phyloP scores from a whole-genome alignment of 352 stramenopile species.

The Pythium phragmitis region DNA sequence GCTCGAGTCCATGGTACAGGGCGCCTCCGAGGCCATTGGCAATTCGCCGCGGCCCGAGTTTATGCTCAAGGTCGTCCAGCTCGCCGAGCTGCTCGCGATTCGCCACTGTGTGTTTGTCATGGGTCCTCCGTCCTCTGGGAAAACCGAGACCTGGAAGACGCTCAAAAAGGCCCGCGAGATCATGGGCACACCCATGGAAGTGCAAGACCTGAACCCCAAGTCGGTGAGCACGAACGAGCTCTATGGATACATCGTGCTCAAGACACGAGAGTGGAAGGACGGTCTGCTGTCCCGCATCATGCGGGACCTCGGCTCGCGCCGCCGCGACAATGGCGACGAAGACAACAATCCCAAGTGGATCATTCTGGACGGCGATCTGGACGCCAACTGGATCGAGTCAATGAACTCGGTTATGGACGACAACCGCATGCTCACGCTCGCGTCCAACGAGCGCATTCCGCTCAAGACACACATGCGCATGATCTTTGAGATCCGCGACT shows the following conservation, averaged over 20 bases:
- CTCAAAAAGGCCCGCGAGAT: slow-evolving; percentile 86
- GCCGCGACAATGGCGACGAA: slow-evolving; percentile 86
- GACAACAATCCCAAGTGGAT: slow-evolving; percentile 97
- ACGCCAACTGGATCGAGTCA: slow-evolving; percentile 98
- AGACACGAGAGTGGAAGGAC: slow-evolving; percentile 96
- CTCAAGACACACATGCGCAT: slow-evolving; percentile 96
- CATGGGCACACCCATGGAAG: slow-evolving; percentile 87
- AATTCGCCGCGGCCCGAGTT: slow-evolving; percentile 83
- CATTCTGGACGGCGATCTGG: slow-evolving; percentile 95
- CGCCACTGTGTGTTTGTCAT: slow-evolving; percentile 97
- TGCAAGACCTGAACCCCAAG: slow-evolving; percentile 95
- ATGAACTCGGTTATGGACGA: slow-evolving; percentile 98
- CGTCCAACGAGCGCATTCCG: slow-evolving; percentile 96
- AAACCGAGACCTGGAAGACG: slow-evolving; percentile 96
- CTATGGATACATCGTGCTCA: slow-evolving; percentile 95
- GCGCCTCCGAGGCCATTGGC: slow-evolving; percentile 71
- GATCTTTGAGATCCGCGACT: slow-evolving; percentile 97
- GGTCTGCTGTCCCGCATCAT: slow-evolving; percentile 95
- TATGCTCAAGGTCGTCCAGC: slow-evolving; percentile 94
- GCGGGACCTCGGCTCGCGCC: slow-evolving; percentile 91
- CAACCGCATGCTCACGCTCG: slow-evolving; percentile 95
- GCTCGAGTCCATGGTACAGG: slow-evolving; percentile 90
- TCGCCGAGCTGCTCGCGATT: slow-evolving; percentile 94
- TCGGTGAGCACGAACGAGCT: slow-evolving; percentile 95
- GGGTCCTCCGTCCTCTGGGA: slow-evolving; percentile 92